phyloP scores from a whole-genome alignment of 2,329 filamentous ascomycete species.

The Shiraia bambusicola region DNA sequence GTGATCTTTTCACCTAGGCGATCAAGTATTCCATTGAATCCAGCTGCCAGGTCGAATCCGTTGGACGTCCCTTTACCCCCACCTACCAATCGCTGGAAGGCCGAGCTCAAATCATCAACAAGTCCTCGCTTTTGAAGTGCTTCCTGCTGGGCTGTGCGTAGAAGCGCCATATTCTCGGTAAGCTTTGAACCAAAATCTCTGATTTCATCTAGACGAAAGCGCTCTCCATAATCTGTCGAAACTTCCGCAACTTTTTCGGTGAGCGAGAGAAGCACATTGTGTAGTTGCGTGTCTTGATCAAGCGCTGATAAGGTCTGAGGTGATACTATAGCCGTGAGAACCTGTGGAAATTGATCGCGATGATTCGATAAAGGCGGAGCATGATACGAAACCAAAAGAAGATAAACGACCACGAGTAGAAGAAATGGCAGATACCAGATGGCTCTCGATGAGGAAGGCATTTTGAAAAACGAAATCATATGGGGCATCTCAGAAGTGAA shows the following conservation, averaged over 20 bases:
- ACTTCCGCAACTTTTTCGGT: conserved; percentile 24
- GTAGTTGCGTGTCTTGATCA: conserved; percentile 24
- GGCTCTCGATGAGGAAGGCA: conserved; percentile 25
- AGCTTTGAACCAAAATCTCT: conserved; percentile 21
- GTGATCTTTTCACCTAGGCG: conserved; percentile 14
- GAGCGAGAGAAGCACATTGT: conserved; percentile 23
- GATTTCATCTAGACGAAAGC: conserved; percentile 11
- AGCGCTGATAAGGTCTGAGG: conserved; percentile 27
- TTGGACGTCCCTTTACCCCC: conserved; percentile 1
- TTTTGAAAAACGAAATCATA: conserved; percentile 23
- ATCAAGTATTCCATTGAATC: conserved; percentile 13
- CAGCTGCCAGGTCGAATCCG: conserved; percentile 13
- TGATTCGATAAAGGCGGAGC: conserved; percentile 12
- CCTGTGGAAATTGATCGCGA: conserved; percentile 5
- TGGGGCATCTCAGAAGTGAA: conserved; percentile 7
- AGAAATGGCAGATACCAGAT: conserved; percentile 30
- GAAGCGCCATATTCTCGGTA: conserved; percentile 13
- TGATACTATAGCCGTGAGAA: conserved; percentile 17
- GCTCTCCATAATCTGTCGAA: conserved; percentile 21
- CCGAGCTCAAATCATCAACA: conserved; percentile 11
- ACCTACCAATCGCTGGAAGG: conserved; percentile 9
- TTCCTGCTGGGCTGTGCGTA: conserved; percentile 7
- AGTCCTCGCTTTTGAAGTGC: conserved; percentile 9
- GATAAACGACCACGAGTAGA: conserved; percentile 11
- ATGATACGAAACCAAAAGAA: conserved; percentile 21